These are phyloP conservation scores for Fusarium xyrophilum DNA, from an alignment of 2,329 filamentous ascomycete species.

Conservation along the genomic window DNA sequence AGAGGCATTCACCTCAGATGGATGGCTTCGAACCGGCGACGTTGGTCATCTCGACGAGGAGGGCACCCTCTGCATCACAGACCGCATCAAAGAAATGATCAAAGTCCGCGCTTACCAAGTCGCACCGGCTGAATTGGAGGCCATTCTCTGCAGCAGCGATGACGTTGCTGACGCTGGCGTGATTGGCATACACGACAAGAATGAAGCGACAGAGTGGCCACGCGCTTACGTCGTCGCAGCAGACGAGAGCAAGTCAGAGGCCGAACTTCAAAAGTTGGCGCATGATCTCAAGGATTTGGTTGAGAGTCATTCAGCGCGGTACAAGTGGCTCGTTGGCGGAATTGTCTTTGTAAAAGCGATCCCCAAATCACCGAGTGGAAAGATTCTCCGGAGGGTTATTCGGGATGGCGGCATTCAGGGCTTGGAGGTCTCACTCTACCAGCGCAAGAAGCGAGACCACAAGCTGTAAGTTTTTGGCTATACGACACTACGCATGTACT, in stretches of 20 bases:
- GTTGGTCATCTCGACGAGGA: slow-evolving; percentile 65
- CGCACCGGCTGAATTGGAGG: slow-evolving; percentile 60
- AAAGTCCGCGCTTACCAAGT: slow-evolving; percentile 68
- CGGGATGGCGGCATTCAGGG: slow-evolving; percentile 50
- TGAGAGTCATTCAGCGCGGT: slow-evolving; percentile 63
- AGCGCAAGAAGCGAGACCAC: slow-evolving; percentile 37
- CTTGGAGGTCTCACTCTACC: slow-evolving; percentile 41
- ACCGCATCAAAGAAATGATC: slow-evolving; percentile 73
- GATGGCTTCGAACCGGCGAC: slow-evolving; percentile 77
- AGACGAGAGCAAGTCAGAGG: slow-evolving; percentile 39
- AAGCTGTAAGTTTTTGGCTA: slow-evolving; percentile 15
- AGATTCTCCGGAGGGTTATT: slow-evolving; percentile 55
- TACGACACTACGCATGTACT: neutral
- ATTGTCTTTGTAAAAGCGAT: slow-evolving; percentile 72
- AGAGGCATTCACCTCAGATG: slow-evolving; percentile 56
- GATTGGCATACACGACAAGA: slow-evolving; percentile 62
- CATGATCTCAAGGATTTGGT: slow-evolving; percentile 64
- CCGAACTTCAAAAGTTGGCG: slow-evolving; percentile 54
- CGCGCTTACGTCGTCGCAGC: slow-evolving; percentile 66
- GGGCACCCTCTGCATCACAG: slow-evolving; percentile 70
- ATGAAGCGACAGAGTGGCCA: slow-evolving; percentile 68
- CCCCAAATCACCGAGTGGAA: slow-evolving; percentile 71
- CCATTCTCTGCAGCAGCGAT: slow-evolving; percentile 46
- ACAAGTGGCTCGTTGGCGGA: slow-evolving; percentile 74
- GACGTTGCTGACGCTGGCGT: slow-evolving; percentile 70